A percentile compares a stretch with the other conserved stretches of the same genome.
Conservation (phyloP, 1,284 basidiomycete genomes). For the Amylostereum areolatum region DNA sequence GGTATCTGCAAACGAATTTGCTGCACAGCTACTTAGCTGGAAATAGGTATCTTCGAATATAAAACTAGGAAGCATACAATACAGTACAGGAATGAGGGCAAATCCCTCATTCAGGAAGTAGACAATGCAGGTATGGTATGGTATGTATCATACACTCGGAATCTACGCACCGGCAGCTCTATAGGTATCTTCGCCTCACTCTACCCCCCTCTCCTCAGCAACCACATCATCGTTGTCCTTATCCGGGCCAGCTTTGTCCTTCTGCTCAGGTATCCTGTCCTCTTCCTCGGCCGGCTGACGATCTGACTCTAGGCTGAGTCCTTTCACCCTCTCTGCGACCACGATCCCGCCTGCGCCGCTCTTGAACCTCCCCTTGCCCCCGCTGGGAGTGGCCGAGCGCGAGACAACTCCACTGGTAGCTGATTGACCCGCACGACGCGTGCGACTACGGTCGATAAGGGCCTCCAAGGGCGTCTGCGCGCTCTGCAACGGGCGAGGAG, state of each 20-base stretch:
- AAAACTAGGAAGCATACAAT: no score
- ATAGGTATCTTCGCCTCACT: no score
- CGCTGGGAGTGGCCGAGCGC: conserved; percentile 7
- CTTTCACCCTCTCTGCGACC: conserved; percentile 34
- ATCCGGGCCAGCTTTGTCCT: conserved; percentile 27
- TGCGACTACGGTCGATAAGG: conserved; percentile 49
- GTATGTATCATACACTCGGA: no score
- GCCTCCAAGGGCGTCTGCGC: conserved; percentile 52
- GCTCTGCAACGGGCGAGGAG: conserved; percentile 23
- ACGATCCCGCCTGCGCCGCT: conserved; percentile 53
- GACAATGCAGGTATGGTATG: no score
- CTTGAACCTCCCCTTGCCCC: conserved; percentile 54
- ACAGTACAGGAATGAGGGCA: no score
- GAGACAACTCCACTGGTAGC: conserved; percentile 16
- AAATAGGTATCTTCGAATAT: no score
- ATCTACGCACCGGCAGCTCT: no score
- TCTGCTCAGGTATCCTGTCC: conserved; percentile 21
- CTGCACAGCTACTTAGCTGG: no score
- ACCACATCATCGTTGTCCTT: conserved; percentile 7
- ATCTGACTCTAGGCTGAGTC: conserved; percentile 2
- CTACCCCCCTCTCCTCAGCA: no score
- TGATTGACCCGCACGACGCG: conserved; percentile 23
- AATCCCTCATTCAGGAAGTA: no score
- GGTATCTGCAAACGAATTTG: no score
- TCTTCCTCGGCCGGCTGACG: conserved; percentile 8